Conservation (phyloP, 805 yeast genomes). For the Schwanniomyces pseudopolymorphus region DNA sequence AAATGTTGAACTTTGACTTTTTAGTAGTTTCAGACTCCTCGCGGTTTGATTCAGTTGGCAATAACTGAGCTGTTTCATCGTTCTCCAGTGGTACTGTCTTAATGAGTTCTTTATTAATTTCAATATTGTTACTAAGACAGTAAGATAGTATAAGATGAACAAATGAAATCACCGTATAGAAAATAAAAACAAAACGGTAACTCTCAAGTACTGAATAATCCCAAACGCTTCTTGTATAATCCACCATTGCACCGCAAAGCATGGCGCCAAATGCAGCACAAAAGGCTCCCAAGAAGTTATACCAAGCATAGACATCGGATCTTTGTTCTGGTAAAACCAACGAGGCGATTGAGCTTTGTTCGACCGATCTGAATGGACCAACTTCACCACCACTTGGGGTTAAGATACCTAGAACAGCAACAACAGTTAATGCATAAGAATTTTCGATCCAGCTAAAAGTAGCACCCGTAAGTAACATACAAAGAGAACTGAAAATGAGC, state of each 20-base stretch:
- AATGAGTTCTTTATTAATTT: slow-evolving; percentile 10
- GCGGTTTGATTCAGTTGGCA: slow-evolving; percentile 2
- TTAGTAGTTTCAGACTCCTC: slow-evolving; percentile 1
- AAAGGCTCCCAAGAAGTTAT: slow-evolving; percentile 48
- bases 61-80: slow-evolving; percentile 9
- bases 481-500: slow-evolving; percentile 37
- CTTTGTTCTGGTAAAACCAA: slow-evolving; percentile 40
- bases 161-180: slow-evolving; percentile 20
- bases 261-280: slow-evolving; percentile 49
- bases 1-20: slow-evolving; percentile 8
- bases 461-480: slow-evolving; percentile 46
- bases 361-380: slow-evolving; percentile 59
- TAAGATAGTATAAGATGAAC: slow-evolving; percentile 16
- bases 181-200: slow-evolving; percentile 29
- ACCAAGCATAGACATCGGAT: slow-evolving; percentile 60
- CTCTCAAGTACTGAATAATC: slow-evolving; percentile 21
- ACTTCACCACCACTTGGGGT: slow-evolving; percentile 61
- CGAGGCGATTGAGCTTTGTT: slow-evolving; percentile 52
- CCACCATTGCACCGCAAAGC: slow-evolving; percentile 33
- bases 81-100: neutral
- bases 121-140: slow-evolving; percentile 16
- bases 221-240: slow-evolving; percentile 9
- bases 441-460: slow-evolving; percentile 34
- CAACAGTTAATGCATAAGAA: slow-evolving; percentile 31
- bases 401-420: slow-evolving; percentile 50